Percentiles rank a stretch among this genome's conserved stretches.
Conservation (phyloP, 768 basidiomycete species). For the Auricularia sp. region DNA sequence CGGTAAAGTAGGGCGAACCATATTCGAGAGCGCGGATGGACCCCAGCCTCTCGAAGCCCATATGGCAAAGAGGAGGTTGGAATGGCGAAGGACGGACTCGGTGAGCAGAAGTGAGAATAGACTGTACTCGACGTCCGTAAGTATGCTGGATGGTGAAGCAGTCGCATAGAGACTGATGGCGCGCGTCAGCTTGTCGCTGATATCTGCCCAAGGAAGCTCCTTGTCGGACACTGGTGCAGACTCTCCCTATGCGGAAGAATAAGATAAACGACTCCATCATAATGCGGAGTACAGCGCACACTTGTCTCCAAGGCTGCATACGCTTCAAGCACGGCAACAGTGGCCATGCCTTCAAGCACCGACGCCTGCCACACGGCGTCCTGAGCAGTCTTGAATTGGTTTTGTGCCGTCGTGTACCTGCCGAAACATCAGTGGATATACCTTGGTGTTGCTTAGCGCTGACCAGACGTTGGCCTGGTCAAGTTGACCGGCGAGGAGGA, state of each 20-base stretch:
- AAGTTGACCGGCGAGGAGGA: constrained; percentile 74
- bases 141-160: constrained; percentile 31
- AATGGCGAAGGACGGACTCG: constrained; percentile 59
- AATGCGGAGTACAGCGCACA: constrained; percentile 34
- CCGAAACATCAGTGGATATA: background rate
- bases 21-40: constrained; percentile 59
- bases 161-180: constrained; percentile 51
- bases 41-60: constrained; percentile 90
- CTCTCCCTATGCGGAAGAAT: constrained; percentile 35
- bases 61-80: constrained; percentile 62
- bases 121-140: constrained; percentile 42
- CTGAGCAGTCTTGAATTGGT: constrained; percentile 61
- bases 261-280: constrained; percentile 5
- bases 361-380: constrained; percentile 88
- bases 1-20: constrained; percentile 56
- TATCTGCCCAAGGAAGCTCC: constrained; percentile 62
- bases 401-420: background rate
- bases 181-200: constrained; percentile 64
- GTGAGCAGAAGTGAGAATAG: constrained; percentile 57
- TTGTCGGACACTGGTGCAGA: constrained; percentile 35
- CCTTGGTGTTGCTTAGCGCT: constrained; percentile 3
- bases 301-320: constrained; percentile 70
- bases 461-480: constrained; percentile 78
- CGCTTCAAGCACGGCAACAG: constrained; percentile 67
- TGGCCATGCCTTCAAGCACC: constrained; percentile 76